Base-by-base conservation (phyloP, 2,329 filamentous ascomycete genomes). In the Stagonosporopsis vannaccii region DNA sequence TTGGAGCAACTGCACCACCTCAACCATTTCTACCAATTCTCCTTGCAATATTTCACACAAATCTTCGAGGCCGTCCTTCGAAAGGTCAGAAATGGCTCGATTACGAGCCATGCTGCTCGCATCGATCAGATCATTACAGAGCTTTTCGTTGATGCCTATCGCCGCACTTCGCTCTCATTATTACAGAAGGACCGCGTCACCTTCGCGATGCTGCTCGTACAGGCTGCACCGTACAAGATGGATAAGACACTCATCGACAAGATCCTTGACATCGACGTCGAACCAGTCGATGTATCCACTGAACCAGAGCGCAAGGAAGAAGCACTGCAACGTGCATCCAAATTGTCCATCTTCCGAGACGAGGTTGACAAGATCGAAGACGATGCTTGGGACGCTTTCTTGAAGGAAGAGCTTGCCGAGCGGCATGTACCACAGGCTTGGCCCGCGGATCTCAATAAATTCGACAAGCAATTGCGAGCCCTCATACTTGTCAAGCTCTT, bases 21-120 rank as follows among this genome's bases (percentile, higher is more conserved):
- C 75, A 97, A 99, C 76, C 95, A 98, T 81, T 98, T 98, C 79
- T 99, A 99, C 78, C 96, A 98, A 75, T 99, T 99, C 83, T 99
- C 95, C 33, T 84, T 99, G 57, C 93, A 97, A 77, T 99, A 97
- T 79, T 99, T 99, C 79, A 85, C 97, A 51, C 91, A 97, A 74
- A 99, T 99, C 67, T 99, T 99, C 85, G 91, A 96, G 73, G 87
- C 90, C 6, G 95, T 99, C 7, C 84, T 99, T 35, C 90, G 90
- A 66, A 85, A 87, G 56, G 96, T 96, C 76, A 88, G 89, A 69
- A 87, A 87, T 57, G 82, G 95, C 47, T 84, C 85, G 19, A 87
- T 90, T 75, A 88, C 85, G 28, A 89, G 95, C 62, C 86, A 96
- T 77, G 87, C 91, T 63, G 83, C 82, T 13, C 90, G 95, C 32